Evolutionary conservation across 495 filamentous ascomycete genomes (phyloP), one percentile per base, ranked within the genome.

Genomic region (Tuber microsphaerosporum): DNA sequence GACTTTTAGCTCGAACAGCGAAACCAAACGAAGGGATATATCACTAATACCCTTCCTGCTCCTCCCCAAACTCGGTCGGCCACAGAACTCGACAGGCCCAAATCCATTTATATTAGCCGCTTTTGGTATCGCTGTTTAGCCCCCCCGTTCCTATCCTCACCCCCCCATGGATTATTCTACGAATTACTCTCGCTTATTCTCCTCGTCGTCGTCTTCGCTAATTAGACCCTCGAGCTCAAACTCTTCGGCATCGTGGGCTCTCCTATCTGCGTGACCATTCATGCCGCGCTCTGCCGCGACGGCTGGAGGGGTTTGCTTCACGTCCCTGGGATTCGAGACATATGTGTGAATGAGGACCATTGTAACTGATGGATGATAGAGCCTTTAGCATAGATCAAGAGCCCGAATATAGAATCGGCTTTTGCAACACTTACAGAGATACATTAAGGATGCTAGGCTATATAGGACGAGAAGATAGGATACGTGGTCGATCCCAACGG

Each of bases 151-250:
- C 39, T 41, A 41, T 41, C 39, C 39, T 41, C 39, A 41, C 39
- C 39, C 39, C 39, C 39, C 39, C 5, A 3, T 4, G 8, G 22
- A 22, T 56, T 8, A n/a, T n/a, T n/a, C 22, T 14, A 56, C 10
- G 2, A n/a, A 26, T 26, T 56, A 26, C 51, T 56, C 51, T 26
- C 8, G 51, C 51, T 56, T 56, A 26, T 39, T 42, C 20, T 72
- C 75, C 44, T 86, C 86, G 34, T 86, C 87, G 22, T 94, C 92
- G 69, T 92, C 91, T 34, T 97, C 94, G 51, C 90, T 94, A 80
- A 97, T 95, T 41, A 99, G 85, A 0, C 93, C 94, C 72, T 94
- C 92, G 0, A 97, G 86, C 84, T 97, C 94, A 82, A 97, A 97
- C 76, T 94, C 92, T 83, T 96, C 91, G 0, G 92, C 94, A 82